Conservation (phyloP, 2,329 filamentous ascomycete species). For the Xylariaceae sp. region DNA sequence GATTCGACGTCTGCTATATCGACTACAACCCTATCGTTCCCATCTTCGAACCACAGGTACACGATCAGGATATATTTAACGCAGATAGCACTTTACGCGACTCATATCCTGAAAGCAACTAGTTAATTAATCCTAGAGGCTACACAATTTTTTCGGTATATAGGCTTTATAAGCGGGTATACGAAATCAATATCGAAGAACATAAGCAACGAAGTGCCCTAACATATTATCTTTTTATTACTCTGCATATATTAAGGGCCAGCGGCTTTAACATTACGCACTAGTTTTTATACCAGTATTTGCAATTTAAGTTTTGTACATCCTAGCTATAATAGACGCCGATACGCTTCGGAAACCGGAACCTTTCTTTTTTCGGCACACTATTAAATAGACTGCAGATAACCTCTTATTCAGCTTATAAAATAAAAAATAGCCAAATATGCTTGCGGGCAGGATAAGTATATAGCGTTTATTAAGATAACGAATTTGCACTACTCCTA, state of each 20-base stretch:
- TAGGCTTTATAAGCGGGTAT: slow-evolving; percentile 4
- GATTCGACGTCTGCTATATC: not conserved
- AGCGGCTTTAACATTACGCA: not conserved
- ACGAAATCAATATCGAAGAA: not conserved
- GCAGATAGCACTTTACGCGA: slow-evolving; percentile 3
- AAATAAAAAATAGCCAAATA: not conserved
- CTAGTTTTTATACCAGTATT: not conserved
- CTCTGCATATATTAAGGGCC: not conserved
- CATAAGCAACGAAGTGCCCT: slow-evolving; percentile 1
- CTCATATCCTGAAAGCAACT: slow-evolving; percentile 1
- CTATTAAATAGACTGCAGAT: not conserved
- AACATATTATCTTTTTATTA: slow-evolving; percentile 5
- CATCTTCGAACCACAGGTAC: not conserved
- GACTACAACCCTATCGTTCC: slow-evolving; percentile 1
- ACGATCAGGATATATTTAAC: not conserved
- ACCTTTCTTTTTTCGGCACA: slow-evolving; percentile 3
- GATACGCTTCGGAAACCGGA: slow-evolving; percentile 6
- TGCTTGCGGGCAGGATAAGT: slow-evolving; percentile 1
- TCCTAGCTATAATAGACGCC: slow-evolving; percentile 2
- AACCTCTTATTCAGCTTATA: not conserved
- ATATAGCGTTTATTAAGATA: slow-evolving; percentile 3
- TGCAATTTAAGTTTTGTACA: not conserved
- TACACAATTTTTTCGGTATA: slow-evolving; percentile 8
- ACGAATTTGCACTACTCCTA: slow-evolving; percentile 1
- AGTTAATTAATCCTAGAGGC: slow-evolving; percentile 5